Evolutionary conservation across 768 basidiomycete genomes (phyloP).

Genomic region (Naganishia friedmannii): DNA sequence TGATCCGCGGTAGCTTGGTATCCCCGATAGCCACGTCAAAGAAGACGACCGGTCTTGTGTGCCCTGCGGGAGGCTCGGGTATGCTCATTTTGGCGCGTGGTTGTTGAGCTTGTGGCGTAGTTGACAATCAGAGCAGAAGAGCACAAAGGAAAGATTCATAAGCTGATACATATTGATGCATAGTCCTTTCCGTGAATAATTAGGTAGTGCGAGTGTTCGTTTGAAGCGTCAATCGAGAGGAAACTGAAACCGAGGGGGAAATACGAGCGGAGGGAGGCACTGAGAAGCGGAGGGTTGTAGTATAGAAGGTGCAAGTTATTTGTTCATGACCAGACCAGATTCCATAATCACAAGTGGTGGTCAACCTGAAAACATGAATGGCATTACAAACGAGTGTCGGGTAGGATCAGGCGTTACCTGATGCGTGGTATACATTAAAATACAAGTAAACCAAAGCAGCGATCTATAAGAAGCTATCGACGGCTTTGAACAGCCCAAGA

Average conservation of each 20-base stretch:
- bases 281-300: too few species aligned
- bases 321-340: too few species aligned
- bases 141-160: too few species aligned
- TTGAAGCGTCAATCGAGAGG: too few species aligned
- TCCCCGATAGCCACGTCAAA: constrained; percentile 97
- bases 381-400: not conserved
- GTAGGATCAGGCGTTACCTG: not conserved
- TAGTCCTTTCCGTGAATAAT: too few species aligned
- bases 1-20: constrained; percentile 87
- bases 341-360: too few species aligned
- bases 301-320: too few species aligned
- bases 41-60: constrained; percentile 78
- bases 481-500: not conserved
- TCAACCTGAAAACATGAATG: too few species aligned
- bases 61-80: constrained; percentile 45
- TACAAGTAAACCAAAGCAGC: too few species aligned
- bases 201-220: too few species aligned
- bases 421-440: not conserved
- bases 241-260: constrained; percentile 1
- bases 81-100: constrained; percentile 8
- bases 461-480: too few species aligned
- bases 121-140: not conserved
- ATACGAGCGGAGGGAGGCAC: not conserved
- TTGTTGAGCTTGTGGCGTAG: not conserved
- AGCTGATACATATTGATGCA: not conserved